A percentile compares a stretch with the other conserved stretches of the same genome.
phyloP scores from a whole-genome alignment of 1,284 basidiomycete genomes.

The Trichosporon sp. region DNA sequence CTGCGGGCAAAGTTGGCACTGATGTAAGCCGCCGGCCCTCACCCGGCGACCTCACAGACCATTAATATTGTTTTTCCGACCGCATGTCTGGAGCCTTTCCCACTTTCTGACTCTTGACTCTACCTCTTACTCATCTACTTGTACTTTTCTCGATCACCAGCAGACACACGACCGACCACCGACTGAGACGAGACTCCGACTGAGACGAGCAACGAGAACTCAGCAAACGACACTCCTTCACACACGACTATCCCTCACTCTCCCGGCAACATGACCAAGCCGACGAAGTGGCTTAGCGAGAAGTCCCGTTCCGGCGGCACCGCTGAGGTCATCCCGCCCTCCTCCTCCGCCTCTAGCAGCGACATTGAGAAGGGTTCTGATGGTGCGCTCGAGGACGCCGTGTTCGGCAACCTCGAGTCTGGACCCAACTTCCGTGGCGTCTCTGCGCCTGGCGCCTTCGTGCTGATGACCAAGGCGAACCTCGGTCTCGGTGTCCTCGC shows the following conservation, averaged over 20 bases:
- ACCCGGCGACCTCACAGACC: background rate
- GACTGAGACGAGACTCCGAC: background rate
- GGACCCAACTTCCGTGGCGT: conserved; percentile 43
- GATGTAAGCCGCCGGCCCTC: conserved; percentile 1
- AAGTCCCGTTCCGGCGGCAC: background rate
- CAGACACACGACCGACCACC: background rate
- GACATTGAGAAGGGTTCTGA: conserved; percentile 4
- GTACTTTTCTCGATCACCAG: background rate
- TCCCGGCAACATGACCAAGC: conserved; percentile 2
- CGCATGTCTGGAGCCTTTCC: background rate
- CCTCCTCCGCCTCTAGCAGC: background rate
- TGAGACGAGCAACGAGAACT: background rate
- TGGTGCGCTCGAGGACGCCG: conserved; percentile 33
- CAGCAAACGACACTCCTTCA: background rate
- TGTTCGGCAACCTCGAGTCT: conserved; percentile 37
- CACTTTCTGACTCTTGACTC: background rate
- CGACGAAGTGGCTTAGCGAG: conserved; percentile 10
- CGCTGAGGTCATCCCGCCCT: background rate
- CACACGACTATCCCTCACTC: background rate
- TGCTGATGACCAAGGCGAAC: conserved; percentile 42
- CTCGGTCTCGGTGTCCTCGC: conserved; percentile 47
- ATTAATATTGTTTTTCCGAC: conserved; percentile 5
- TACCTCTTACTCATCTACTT: background rate
- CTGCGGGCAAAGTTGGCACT: no score
- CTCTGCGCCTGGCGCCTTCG: conserved; percentile 26